A percentile compares a stretch with the other conserved stretches of the same genome.
Conservation (phyloP, 2,329 filamentous ascomycete species). For the Cordyceps militaris region DNA sequence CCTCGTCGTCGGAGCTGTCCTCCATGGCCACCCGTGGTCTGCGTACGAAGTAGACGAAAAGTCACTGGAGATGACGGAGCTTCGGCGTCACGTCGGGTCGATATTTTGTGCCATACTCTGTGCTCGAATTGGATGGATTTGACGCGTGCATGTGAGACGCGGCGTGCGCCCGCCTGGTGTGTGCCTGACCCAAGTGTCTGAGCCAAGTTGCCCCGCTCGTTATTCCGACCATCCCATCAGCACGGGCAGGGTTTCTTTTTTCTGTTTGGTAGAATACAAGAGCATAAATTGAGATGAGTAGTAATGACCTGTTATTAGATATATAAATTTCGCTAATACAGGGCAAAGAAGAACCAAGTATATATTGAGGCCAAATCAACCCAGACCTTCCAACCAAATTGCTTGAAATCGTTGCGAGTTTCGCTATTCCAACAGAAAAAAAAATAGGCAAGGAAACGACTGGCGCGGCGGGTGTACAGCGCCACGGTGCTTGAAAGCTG, state of each 20-base stretch:
- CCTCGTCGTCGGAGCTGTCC: constrained; percentile 9
- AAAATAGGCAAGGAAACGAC: neutral
- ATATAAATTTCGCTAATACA: too few species aligned
- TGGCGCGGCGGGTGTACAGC: neutral
- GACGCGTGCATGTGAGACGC: neutral
- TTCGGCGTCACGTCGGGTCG: neutral
- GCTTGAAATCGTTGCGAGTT: neutral
- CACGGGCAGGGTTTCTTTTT: neutral
- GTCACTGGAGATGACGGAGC: neutral
- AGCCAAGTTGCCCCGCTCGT: neutral
- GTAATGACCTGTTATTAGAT: neutral
- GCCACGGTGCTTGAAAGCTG: neutral
- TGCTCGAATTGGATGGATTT: neutral
- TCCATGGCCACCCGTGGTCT: neutral
- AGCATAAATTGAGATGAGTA: neutral
- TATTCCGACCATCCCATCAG: neutral
- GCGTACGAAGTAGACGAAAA: too few species aligned
- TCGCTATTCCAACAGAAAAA: neutral
- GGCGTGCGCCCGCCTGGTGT: neutral
- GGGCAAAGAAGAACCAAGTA: neutral
- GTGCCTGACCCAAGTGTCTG: neutral
- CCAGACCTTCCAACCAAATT: neutral
- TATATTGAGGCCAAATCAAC: neutral
- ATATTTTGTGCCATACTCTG: neutral
- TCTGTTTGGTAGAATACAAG: neutral